Evolutionary conservation across 495 filamentous ascomycete species (phyloP).

Genomic region (Penicillium diatomitis): DNA sequence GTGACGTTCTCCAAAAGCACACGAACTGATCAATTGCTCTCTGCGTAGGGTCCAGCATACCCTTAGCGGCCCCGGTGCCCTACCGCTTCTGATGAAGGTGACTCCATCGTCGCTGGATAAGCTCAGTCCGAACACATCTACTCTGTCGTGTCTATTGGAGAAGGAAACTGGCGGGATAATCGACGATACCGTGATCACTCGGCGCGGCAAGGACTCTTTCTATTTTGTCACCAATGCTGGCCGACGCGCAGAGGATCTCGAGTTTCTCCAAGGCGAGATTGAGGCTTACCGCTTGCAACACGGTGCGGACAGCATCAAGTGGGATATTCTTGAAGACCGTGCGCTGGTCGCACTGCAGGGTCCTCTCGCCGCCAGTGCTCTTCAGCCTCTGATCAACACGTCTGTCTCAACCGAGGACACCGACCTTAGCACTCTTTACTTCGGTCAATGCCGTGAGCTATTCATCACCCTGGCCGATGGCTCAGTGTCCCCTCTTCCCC

Average conservation of each 20-base stretch:
- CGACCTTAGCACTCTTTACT: slow-evolving; percentile 63
- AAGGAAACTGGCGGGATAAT: slow-evolving; percentile 79
- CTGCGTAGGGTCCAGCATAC: slow-evolving; percentile 53
- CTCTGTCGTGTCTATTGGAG: slow-evolving; percentile 72
- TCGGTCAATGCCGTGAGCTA: slow-evolving; percentile 60
- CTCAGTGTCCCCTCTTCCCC: slow-evolving; percentile 34
- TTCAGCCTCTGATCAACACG: slow-evolving; percentile 46
- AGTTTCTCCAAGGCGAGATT: slow-evolving; percentile 60
- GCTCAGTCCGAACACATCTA: slow-evolving; percentile 53
- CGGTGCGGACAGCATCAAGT: slow-evolving; percentile 46
- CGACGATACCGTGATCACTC: slow-evolving; percentile 85
- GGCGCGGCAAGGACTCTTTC: slow-evolving; percentile 58
- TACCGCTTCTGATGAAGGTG: slow-evolving; percentile 66
- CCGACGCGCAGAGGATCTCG: slow-evolving; percentile 76
- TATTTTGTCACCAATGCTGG: slow-evolving; percentile 97
- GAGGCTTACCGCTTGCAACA: slow-evolving; percentile 39
- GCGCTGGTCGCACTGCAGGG: slow-evolving; percentile 83
- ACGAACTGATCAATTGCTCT: slow-evolving; percentile 4
- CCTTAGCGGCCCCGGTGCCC: slow-evolving; percentile 69
- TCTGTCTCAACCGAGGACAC: slow-evolving; percentile 29
- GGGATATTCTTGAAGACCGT: slow-evolving; percentile 57
- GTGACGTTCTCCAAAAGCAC: no score
- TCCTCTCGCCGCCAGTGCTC: slow-evolving; percentile 57
- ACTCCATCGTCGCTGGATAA: slow-evolving; percentile 61
- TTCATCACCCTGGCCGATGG: slow-evolving; percentile 41